phyloP scores from a whole-genome alignment of 2,329 filamentous ascomycete species.

The Curvularia sp. region DNA sequence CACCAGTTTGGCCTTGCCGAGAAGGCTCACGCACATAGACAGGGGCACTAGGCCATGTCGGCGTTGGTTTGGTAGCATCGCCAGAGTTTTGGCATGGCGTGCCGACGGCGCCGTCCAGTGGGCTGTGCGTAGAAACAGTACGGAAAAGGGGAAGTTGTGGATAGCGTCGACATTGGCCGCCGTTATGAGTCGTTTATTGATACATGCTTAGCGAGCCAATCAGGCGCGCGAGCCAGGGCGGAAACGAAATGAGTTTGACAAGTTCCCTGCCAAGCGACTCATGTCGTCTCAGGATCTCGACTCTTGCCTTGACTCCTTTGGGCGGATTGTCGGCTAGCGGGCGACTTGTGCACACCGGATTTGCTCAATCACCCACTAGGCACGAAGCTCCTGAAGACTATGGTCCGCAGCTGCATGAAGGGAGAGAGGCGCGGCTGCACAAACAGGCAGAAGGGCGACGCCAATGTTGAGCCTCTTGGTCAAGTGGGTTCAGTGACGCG shows the following conservation, averaged over 20 bases:
- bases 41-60: slow-evolving; percentile 37
- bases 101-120: slow-evolving; percentile 37
- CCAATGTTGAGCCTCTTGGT: slow-evolving; percentile 1
- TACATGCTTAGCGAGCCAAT: slow-evolving; percentile 32
- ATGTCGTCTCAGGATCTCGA: slow-evolving; percentile 41
- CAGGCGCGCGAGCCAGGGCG: slow-evolving; percentile 26
- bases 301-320: slow-evolving; percentile 28
- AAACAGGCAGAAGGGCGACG: slow-evolving; percentile 5
- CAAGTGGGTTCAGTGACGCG: background rate
- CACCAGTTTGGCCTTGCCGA: slow-evolving; percentile 37
- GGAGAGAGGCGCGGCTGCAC: slow-evolving; percentile 13
- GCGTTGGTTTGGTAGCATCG: slow-evolving; percentile 30
- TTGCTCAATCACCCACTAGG: slow-evolving; percentile 22
- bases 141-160: slow-evolving; percentile 44
- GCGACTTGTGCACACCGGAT: slow-evolving; percentile 21
- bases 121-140: slow-evolving; percentile 35
- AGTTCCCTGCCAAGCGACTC: slow-evolving; percentile 41
- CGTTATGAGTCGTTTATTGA: slow-evolving; percentile 45
- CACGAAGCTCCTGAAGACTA: slow-evolving; percentile 11
- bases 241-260: slow-evolving; percentile 46
- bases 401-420: slow-evolving; percentile 16
- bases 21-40: slow-evolving; percentile 27
- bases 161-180: slow-evolving; percentile 34
- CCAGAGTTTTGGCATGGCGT: slow-evolving; percentile 34
- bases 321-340: slow-evolving; percentile 24